Conservation (phyloP, 192 early-diverging fungal species). For the Podila epigama region DNA sequence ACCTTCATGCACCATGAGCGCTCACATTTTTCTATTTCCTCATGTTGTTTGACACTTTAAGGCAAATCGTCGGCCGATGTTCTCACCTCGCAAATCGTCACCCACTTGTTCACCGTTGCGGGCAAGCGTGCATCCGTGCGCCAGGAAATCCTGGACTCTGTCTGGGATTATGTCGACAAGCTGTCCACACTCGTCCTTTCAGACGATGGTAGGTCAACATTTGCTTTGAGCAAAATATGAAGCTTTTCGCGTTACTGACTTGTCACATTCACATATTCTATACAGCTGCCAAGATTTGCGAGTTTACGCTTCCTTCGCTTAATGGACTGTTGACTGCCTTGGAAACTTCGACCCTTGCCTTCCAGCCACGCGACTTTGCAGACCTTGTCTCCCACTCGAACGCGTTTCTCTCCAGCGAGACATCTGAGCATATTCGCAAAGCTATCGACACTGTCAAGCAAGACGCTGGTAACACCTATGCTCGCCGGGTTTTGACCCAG, state of each 20-base stretch:
- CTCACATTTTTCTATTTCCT: neutral
- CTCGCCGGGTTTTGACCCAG: conserved; percentile 53
- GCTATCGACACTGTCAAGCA: conserved; percentile 49
- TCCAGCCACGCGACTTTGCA: conserved; percentile 55
- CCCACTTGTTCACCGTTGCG: conserved; percentile 41
- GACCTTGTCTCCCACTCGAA: conserved; percentile 56
- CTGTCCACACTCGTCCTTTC: conserved; percentile 19
- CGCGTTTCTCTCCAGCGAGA: conserved; percentile 55
- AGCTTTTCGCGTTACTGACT: too few species aligned
- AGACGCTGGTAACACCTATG: conserved; percentile 50
- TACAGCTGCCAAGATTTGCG: conserved; percentile 51
- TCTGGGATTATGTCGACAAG: conserved; percentile 39
- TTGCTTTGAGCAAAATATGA: neutral
- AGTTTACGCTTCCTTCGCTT: conserved; percentile 66
- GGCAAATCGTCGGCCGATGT: conserved; percentile 25
- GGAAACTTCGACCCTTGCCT: conserved; percentile 55
- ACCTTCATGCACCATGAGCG: neutral
- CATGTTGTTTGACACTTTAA: neutral
- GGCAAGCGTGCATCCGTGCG: conserved; percentile 26
- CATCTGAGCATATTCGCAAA: conserved; percentile 52
- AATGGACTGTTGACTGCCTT: conserved; percentile 64
- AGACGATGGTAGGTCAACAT: conserved; percentile 15
- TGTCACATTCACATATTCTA: neutral
- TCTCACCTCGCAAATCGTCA: conserved; percentile 28
- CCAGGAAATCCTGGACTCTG: conserved; percentile 35